Evolutionary conservation across 371 early-diverging fungal genomes (phyloP).

Genomic region (Parasitella parasitica): DNA sequence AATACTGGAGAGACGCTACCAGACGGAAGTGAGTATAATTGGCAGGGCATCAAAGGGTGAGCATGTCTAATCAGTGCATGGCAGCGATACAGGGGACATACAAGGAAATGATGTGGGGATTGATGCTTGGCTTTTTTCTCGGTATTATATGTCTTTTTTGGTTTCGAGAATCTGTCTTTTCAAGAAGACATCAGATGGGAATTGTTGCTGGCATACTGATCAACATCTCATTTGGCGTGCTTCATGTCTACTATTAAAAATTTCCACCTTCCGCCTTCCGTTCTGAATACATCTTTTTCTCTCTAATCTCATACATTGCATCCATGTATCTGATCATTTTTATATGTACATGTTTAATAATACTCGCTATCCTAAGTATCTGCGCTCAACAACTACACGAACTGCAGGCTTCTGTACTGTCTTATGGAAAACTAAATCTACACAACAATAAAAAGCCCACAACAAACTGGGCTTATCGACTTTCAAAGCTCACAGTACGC

Average conservation of each 20-base stretch:
- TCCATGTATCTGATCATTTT: slow-evolving; percentile 23
- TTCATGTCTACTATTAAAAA: slow-evolving; percentile 55
- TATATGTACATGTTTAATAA: slow-evolving; percentile 22
- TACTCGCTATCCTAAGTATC: slow-evolving; percentile 20
- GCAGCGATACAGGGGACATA: slow-evolving; percentile 56
- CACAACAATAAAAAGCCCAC: slow-evolving; percentile 27
- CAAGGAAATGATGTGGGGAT: slow-evolving; percentile 65
- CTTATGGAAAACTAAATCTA: slow-evolving; percentile 45
- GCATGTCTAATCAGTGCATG: not conserved
- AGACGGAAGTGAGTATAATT: slow-evolving; percentile 51
- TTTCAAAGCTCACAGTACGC: slow-evolving; percentile 51
- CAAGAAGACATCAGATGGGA: slow-evolving; percentile 67
- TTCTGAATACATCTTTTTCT: not conserved
- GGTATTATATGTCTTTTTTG: slow-evolving; percentile 67
- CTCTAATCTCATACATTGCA: not conserved
- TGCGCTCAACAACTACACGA: slow-evolving; percentile 27
- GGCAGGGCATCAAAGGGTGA: not conserved
- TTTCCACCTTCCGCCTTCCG: not conserved
- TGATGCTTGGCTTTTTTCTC: slow-evolving; percentile 68
- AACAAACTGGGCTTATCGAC: slow-evolving; percentile 9
- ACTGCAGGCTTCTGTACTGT: slow-evolving; percentile 38
- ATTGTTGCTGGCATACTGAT: slow-evolving; percentile 67
- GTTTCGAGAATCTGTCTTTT: slow-evolving; percentile 68
- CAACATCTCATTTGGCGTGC: slow-evolving; percentile 65
- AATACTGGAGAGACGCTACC: slow-evolving; percentile 58